phyloP scores from a whole-genome alignment of 2,329 filamentous ascomycete genomes.

The Alternaria incomplexa region DNA sequence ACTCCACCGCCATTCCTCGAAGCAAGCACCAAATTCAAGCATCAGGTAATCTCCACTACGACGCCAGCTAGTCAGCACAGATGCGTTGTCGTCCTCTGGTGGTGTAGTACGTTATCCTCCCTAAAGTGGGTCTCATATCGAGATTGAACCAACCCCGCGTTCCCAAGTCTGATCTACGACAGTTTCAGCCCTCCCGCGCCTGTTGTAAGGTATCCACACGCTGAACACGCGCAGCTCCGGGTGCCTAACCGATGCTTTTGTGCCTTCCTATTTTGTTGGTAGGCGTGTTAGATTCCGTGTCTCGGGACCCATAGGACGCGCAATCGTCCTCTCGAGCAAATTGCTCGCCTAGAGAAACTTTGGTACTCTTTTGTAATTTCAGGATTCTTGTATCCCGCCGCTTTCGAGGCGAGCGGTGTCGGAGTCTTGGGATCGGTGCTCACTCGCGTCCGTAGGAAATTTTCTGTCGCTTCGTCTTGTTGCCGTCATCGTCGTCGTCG shows the following conservation, averaged over 20 bases:
- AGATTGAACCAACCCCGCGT: conserved; percentile 29
- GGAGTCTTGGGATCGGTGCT: conserved; percentile 13
- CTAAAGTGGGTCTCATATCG: conserved; percentile 27
- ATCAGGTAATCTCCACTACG: conserved; percentile 26
- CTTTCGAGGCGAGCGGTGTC: background rate
- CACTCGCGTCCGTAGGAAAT: conserved; percentile 58
- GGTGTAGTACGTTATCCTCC: conserved; percentile 10
- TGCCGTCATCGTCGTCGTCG: conserved; percentile 56
- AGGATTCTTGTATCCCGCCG: conserved; percentile 1
- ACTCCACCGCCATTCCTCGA: conserved; percentile 16
- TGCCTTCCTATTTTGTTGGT: conserved; percentile 29
- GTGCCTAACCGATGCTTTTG: conserved; percentile 6
- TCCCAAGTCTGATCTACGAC: conserved; percentile 17
- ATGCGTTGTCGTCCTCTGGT: conserved; percentile 25
- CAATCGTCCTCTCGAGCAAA: conserved; percentile 19
- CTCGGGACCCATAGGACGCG: conserved; percentile 34
- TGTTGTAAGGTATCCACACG: conserved; percentile 6
- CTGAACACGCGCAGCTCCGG: conserved; percentile 6
- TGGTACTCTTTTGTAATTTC: conserved; percentile 7
- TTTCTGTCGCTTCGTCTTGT: conserved; percentile 57
- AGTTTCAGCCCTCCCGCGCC: conserved; percentile 6
- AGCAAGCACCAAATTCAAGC: conserved; percentile 14
- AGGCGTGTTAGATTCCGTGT: conserved; percentile 16
- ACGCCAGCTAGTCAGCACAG: conserved; percentile 16
- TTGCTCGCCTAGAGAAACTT: conserved; percentile 8